These are phyloP conservation scores for Cystobasidium tubakii DNA, from an alignment of 768 basidiomycete species.

Conservation along the genomic window DNA sequence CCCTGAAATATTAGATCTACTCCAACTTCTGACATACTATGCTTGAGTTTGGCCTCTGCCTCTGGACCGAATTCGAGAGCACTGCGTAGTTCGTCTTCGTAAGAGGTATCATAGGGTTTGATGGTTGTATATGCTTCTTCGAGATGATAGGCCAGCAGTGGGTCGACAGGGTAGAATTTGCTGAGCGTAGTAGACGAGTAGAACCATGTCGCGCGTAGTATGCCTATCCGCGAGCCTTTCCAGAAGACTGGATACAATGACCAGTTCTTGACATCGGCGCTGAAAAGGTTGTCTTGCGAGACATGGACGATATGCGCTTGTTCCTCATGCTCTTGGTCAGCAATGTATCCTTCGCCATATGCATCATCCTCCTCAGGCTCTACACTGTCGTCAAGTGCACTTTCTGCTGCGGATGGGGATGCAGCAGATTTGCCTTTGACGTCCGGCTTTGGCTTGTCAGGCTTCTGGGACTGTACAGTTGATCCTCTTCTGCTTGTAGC, in stretches of 20 bases:
- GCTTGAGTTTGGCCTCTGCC: conserved; percentile 41
- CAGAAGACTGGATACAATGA: conserved; percentile 44
- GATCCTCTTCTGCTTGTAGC: conserved; percentile 28
- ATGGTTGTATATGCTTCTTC: conserved; percentile 42
- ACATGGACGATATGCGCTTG: conserved; percentile 36
- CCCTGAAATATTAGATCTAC: conserved; percentile 44
- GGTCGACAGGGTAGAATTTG: conserved; percentile 44
- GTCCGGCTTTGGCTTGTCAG: not conserved
- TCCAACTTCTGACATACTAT: conserved; percentile 37
- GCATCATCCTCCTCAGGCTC: not conserved
- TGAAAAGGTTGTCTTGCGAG: conserved; percentile 44
- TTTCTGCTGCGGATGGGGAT: not conserved
- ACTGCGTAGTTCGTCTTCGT: conserved; percentile 40
- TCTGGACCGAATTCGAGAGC: conserved; percentile 42
- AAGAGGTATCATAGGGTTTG: conserved; percentile 38
- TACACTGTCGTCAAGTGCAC: not conserved
- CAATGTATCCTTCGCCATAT: conserved; percentile 27
- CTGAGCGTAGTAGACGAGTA: conserved; percentile 30
- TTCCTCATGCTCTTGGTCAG: conserved; percentile 14
- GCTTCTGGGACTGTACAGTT: not conserved
- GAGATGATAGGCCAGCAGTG: conserved; percentile 38
- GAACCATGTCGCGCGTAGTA: conserved; percentile 39
- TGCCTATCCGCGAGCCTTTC: conserved; percentile 33
- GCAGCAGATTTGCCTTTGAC: not conserved
- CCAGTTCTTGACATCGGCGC: conserved; percentile 14